These are phyloP conservation scores for Xylaria sp. DNA, from an alignment of 2,329 filamentous ascomycete species.

Conservation along the genomic window DNA sequence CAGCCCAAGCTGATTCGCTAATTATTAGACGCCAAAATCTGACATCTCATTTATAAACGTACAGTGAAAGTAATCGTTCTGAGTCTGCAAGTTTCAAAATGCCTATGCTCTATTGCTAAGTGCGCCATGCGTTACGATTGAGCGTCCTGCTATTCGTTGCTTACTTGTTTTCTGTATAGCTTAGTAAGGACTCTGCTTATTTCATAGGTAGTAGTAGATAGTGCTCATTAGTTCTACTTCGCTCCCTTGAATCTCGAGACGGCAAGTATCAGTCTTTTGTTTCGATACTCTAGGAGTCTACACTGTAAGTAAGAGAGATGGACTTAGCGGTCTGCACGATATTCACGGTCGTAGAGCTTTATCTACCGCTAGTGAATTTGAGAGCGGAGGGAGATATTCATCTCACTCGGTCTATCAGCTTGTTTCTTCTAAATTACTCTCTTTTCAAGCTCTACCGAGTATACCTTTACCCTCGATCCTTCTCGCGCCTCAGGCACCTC, in stretches of 20 bases:
- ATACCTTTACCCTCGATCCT: conserved; percentile 56
- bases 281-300: not conserved
- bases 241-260: not conserved
- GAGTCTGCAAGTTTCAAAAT: not conserved
- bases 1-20: not conserved
- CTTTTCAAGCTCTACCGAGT: conserved; percentile 50
- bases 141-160: not conserved
- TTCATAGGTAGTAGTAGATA: not conserved
- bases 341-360: conserved; percentile 34
- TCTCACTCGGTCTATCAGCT: not conserved
- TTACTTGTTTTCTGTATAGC: not conserved
- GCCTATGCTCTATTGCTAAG: not conserved
- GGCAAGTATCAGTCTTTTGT: not conserved
- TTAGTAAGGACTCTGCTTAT: too few relatives aligned
- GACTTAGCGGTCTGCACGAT: conserved; percentile 34
- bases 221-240: not conserved
- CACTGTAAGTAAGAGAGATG: conserved; percentile 27
- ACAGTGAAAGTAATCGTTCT: too few relatives aligned
- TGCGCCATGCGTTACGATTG: too few relatives aligned
- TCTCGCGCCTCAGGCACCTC: conserved; percentile 58
- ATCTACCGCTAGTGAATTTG: conserved; percentile 2
- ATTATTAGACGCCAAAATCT: not conserved
- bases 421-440: conserved; percentile 38
- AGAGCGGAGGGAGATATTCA: not conserved
- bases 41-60: not conserved